phyloP scores from a whole-genome alignment of 73 alveolate genomes.

The Paramecium tetraurelia region DNA sequence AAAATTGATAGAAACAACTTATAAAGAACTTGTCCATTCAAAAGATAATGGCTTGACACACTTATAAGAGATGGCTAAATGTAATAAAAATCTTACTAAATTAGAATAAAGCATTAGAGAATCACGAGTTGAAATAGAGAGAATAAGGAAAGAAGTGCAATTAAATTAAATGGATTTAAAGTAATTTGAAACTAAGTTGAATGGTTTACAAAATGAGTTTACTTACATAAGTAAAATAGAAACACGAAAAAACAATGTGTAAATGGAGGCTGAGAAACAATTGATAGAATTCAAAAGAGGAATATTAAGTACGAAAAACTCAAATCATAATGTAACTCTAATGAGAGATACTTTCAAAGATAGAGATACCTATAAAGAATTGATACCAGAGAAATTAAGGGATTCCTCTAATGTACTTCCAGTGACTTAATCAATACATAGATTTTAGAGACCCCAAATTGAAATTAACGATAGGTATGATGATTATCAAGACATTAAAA shows the following conservation, averaged over 20 bases:
- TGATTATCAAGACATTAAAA: neutral
- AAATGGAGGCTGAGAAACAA: conserved; percentile 23
- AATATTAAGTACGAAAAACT: neutral
- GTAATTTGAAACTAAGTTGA: neutral
- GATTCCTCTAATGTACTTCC: neutral
- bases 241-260: neutral
- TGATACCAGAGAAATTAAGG: neutral
- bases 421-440: neutral
- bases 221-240: neutral
- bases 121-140: conserved; percentile 16
- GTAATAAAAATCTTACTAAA: neutral
- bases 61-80: conserved; percentile 5
- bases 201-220: neutral
- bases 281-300: neutral
- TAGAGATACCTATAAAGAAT: neutral
- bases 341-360: neutral
- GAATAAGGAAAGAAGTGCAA: conserved; percentile 11
- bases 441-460: neutral
- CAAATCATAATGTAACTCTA: neutral
- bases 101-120: neutral
- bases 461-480: neutral
- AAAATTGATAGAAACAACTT: neutral
- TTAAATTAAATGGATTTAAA: neutral
- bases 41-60: neutral
- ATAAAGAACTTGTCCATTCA: neutral